These are phyloP conservation scores for Lichtheimia ramosa DNA, from an alignment of 371 early-diverging fungal species.

Conservation along the genomic window DNA sequence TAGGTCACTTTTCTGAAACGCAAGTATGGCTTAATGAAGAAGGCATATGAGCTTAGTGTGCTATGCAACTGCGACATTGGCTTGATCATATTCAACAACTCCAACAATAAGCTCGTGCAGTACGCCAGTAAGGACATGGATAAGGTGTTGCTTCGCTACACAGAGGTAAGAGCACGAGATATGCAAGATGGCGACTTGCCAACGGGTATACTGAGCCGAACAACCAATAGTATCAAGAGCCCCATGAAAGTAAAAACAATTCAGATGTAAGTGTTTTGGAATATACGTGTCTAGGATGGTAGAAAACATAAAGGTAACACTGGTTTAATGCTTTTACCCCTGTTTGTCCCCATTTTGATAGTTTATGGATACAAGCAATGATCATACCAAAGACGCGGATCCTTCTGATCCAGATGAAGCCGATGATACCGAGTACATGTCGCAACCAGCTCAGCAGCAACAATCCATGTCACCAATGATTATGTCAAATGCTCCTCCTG, in stretches of 20 bases:
- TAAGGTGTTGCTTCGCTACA: conserved; percentile 86
- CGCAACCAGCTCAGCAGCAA: conserved; percentile 16
- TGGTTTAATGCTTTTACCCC: no score
- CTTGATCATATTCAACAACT: conserved; percentile 85
- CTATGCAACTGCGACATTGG: conserved; percentile 98
- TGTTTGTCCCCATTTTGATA: background rate
- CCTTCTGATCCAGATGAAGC: conserved; percentile 11
- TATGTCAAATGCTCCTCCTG: background rate
- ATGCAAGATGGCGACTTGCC: background rate
- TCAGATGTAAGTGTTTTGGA: conserved; percentile 51
- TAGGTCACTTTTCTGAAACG: conserved; percentile 97
- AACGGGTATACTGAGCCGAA: background rate
- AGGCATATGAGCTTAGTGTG: conserved; percentile 97
- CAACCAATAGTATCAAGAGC: conserved; percentile 56
- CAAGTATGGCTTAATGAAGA: conserved; percentile 98
- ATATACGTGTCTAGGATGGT: background rate
- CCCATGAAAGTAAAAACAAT: conserved; percentile 65
- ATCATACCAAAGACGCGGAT: conserved; percentile 13
- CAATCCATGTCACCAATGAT: conserved; percentile 6
- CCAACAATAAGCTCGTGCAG: conserved; percentile 90
- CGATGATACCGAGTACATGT: conserved; percentile 7
- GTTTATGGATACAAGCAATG: conserved; percentile 10
- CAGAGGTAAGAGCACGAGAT: conserved; percentile 58
- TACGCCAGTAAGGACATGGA: conserved; percentile 93
- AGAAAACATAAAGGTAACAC: no score